Evolutionary conservation across 495 filamentous ascomycete genomes (phyloP).

Genomic region (Trichoderma parareesei): DNA sequence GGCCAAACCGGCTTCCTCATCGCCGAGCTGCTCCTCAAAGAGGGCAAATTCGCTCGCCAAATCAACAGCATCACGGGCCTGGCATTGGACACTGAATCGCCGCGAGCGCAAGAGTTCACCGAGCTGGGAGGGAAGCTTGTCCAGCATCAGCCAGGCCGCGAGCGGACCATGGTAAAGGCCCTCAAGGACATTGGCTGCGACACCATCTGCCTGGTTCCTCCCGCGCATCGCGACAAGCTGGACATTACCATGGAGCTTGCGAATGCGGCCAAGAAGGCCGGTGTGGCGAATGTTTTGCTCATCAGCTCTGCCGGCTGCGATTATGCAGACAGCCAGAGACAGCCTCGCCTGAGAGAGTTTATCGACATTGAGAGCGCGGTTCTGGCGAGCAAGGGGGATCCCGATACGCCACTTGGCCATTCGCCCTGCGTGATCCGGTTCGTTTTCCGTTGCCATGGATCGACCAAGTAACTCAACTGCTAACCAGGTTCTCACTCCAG

Average conservation of each 20-base stretch:
- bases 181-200: slow-evolving; percentile 39
- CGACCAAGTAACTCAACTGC: neutral
- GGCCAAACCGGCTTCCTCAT: too few relatives aligned
- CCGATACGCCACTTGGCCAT: slow-evolving; percentile 29
- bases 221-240: slow-evolving; percentile 38
- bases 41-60: too few relatives aligned
- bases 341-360: slow-evolving; percentile 47
- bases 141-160: slow-evolving; percentile 23
- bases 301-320: slow-evolving; percentile 48
- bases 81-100: too few relatives aligned
- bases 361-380: slow-evolving; percentile 43
- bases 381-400: slow-evolving; percentile 40
- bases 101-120: neutral
- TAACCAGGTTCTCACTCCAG: slow-evolving; percentile 13
- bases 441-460: slow-evolving; percentile 9
- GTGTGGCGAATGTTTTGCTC: slow-evolving; percentile 42
- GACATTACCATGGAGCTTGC: slow-evolving; percentile 43
- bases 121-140: neutral
- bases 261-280: slow-evolving; percentile 40
- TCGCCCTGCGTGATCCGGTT: slow-evolving; percentile 46
- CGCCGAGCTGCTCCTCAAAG: too few relatives aligned
- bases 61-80: too few relatives aligned
- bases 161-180: slow-evolving; percentile 27
- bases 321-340: slow-evolving; percentile 41
- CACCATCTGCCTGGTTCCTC: slow-evolving; percentile 47